Base-by-base conservation (phyloP, 1,284 basidiomycete genomes). In the Ceratobasidium sp. region DNA sequence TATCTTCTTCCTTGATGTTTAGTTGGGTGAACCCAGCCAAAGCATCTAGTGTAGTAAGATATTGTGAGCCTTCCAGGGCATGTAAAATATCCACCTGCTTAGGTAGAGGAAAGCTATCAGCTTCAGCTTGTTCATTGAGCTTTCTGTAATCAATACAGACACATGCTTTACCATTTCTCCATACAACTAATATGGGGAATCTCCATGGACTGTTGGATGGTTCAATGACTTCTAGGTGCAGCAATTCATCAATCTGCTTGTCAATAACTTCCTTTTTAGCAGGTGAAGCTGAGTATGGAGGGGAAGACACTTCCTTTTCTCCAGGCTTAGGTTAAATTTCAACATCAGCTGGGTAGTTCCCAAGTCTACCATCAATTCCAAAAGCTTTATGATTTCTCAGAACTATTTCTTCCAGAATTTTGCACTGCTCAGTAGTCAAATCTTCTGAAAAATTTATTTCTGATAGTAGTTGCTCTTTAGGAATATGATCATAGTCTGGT, bases 51-150 rank as follows among this genome's bases (percentile, higher is more conserved):
- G 78, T 75, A 0, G 79, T 75, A 0, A 82, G 71, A 13, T 75
- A 77, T 65, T 78, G 75, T 5, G 76, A 70, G 6, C 80, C 80
- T 0, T 74, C 73, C 0, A 82, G 71, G 0, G 76, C 71, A 43
- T 77, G 75, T 0, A 82, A 50, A 29, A 82, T 82, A 27, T 81
- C 79, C 3, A 73, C 69, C 50, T 80, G 78, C 29, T 75, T 57
- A 0, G 81, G 81, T 15, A 83, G 73, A 0, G 80, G 81, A 70
- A 80, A 82, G 69, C 81, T 78, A 69, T 82, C 80, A 0, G 78
- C 74, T 0, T 79, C 76, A 8, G 77, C 78, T 2, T 74, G 40
- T 1, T 69, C 74, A 68, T 81, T 80, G 1, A 80, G 73, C 49
- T 76, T 75, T 1, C 78, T 65, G 56, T 79, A 80, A 70, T 80